Base-by-base conservation (phyloP, 768 basidiomycete species). In the Mycena epipterygia region DNA sequence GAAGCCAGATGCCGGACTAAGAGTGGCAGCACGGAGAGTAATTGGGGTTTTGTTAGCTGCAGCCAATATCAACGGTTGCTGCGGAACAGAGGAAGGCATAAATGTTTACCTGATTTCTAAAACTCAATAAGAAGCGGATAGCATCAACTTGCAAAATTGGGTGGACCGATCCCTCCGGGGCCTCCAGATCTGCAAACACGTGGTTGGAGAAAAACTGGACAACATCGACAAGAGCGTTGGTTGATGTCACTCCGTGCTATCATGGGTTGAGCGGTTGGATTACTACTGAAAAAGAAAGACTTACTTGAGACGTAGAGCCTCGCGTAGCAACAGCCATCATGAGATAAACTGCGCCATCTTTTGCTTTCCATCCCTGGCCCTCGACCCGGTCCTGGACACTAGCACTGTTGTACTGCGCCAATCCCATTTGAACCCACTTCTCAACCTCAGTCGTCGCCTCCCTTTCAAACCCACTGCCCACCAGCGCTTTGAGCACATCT, bases 111-210 rank as follows among this genome's bases (percentile, higher is more conserved):
- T 98, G 97, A 76, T 96, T 95, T n/a, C 97, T 87, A 89, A 99
- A 99, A 0, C 95, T 97, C 76, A 95, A 87, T 58, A 99, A 81
- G 84, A 95, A 99, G 55, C 96, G 92, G 79, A 99, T 98, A 12
- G 97, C 96, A 79, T 99, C 96, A 30, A 97, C 96, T 77, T 97
- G 95, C 48, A 99, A 85, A 74, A 98, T 95, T 2, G 96, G 94
- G 76, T 98, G 93, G 0, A 94, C 92, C 17, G 84, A 81, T 5
- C 90, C 90, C 7, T 87, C 83, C 2, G 83, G 83, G 2, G 94
- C 92, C 73, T 88, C 92, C 44, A 99, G 83, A 80, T 99, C 98
- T 71, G 91, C 86, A 78, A 91, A 95, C 17, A 98, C 93, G 76
- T 98, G 90, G 25, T 96, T 91, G 19, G 94, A 94, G 84, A 99